These are phyloP conservation scores for Eucalyptus pauciflora DNA, from an alignment of 345 rosid genomes.

Conservation along the genomic window DNA sequence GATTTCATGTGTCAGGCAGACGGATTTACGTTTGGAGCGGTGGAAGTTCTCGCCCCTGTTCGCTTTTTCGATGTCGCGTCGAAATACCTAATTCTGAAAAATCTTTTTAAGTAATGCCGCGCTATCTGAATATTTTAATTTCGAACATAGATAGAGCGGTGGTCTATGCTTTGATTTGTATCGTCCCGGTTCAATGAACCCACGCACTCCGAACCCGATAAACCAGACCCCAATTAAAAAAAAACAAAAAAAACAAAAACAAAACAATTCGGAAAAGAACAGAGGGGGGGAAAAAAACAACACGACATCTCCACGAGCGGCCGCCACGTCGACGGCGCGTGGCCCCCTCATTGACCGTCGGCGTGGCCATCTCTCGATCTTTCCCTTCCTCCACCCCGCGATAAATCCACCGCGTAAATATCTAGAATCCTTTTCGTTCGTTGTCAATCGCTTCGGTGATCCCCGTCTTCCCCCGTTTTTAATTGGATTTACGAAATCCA, in stretches of 20 bases:
- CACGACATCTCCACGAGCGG: neutral
- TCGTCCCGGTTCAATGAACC: neutral
- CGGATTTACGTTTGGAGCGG: neutral
- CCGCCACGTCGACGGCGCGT: neutral
- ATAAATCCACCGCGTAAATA: too few relatives aligned
- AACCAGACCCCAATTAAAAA: too few relatives aligned
- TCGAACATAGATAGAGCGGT: too few relatives aligned
- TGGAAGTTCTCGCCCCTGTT: neutral
- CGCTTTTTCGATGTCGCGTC: neutral
- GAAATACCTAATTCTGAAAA: neutral
- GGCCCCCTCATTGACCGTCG: neutral
- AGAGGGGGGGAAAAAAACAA: fast-evolving
- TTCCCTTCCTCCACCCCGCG: neutral
- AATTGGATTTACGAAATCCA: neutral
- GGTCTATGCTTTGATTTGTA: neutral
- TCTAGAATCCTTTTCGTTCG: neutral
- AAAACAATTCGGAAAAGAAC: neutral
- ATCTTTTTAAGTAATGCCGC: neutral
- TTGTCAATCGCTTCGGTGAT: neutral
- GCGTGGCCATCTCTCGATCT: neutral
- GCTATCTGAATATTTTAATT: neutral
- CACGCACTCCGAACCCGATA: neutral
- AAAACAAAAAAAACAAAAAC: neutral
- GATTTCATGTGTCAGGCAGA: too few relatives aligned
- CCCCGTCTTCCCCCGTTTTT: fast-evolving